phyloP scores from a whole-genome alignment of 306 rosid genomes.

The Medicago truncatula region MtrunA17r5.0-ANR NC_053045.1:51689001-51689500 shows the following conservation, averaged over 20 bases:
- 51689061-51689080: too few relatives aligned
- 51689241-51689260: constrained; percentile 3
- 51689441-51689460: constrained; percentile 25
- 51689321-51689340: constrained; percentile 41
- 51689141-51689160: background rate
- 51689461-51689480: constrained; percentile 41
- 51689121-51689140: too few relatives aligned
- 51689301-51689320: constrained; percentile 31
- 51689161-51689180: background rate
- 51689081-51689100: too few relatives aligned
- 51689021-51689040: too few relatives aligned
- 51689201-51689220: background rate
- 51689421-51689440: constrained; percentile 42
- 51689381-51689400: constrained; percentile 33
- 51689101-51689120: too few relatives aligned
- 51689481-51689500: constrained; percentile 23
- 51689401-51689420: constrained; percentile 36
- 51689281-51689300: background rate
- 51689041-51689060: too few relatives aligned
- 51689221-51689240: constrained; percentile 2
- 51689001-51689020: background rate
- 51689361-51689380: constrained; percentile 10
- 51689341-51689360: constrained; percentile 16
- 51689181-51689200: background rate
- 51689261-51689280: constrained; percentile 3